Evolutionary conservation across 345 rosid species (phyloP), one percentile per base, ranked within the genome.

Genomic region (Hibiscus syriacus): DNA sequence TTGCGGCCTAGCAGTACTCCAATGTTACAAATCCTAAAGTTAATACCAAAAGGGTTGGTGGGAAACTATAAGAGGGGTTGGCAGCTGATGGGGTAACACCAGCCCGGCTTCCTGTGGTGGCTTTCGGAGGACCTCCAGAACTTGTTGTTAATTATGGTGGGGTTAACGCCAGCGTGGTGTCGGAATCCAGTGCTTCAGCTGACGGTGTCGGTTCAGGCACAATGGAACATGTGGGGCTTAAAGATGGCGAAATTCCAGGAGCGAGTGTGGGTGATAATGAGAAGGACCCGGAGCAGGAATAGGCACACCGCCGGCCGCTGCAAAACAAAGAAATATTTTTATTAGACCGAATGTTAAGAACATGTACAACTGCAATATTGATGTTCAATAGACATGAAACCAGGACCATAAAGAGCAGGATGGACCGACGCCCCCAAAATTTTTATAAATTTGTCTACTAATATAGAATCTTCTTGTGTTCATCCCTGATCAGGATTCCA

Each of bases 151-250:
- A 38, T n/a, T 81, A 67, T 36, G 81, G 81, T 0, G 96, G 93
- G 73, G 87, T 81, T 66, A 80, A 66, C 54, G 13, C 14, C 5
- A 90, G 85, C 0, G 83, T 77, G 2, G 86, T 82, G 69, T 74
- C 78, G 11, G 90, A 73, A 72, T 71, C 87, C 17, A 97, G 97
- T 45, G 95, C 56, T 58, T 74, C 46, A 43, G 83, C 74, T 25
- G 92, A 71, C 1, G 97, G 68, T 49, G 82, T 78, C 0, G 95
- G 82, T 71, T 81, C 82, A 11, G 98, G 92, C 58, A 77, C 90
- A 22, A 79, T 41, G 11, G 92, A 69, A 73, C 91, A 84, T 69
- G 52, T 16, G 32, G 88, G 87, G 74, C 75, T 79, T 55, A 67
- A 52, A 25, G 81, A 58, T 16, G 91, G 81, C 62, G 96, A 73